A percentile compares a stretch with the other conserved stretches of the same genome.
Evolutionary conservation across 176 grass and related monocot species (phyloP).

Genomic region (Avena sativa): DNA sequence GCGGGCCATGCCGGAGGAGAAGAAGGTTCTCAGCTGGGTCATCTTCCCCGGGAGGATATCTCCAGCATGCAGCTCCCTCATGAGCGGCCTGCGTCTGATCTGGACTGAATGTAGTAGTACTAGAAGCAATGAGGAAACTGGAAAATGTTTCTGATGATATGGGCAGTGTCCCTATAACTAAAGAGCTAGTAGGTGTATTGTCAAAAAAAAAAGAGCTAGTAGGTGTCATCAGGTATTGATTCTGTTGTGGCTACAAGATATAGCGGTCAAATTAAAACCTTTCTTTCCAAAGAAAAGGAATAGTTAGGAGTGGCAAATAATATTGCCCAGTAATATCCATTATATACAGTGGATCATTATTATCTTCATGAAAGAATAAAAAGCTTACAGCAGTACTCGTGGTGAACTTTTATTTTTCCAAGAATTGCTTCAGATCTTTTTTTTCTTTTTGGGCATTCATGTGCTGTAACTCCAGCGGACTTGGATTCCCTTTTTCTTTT

Average conservation of each 20-base stretch:
- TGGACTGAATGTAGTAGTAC: constrained; percentile 48
- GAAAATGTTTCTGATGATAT: constrained; percentile 14
- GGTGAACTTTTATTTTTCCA: too few species aligned
- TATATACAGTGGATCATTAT: constrained; percentile 11
- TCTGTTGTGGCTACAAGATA: not conserved
- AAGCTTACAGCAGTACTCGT: not conserved
- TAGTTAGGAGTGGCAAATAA: not conserved
- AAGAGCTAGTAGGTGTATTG: too few species aligned
- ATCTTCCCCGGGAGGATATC: constrained; percentile 90
- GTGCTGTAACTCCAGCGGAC: too few species aligned
- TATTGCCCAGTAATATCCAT: not conserved
- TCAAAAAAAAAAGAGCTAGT: not conserved
- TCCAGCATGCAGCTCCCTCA: constrained; percentile 94
- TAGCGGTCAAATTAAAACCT: not conserved
- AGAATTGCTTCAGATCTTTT: too few species aligned
- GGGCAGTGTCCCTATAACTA: not conserved
- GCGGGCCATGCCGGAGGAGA: not conserved
- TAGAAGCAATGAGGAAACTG: constrained; percentile 18
- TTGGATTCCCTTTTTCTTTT: too few species aligned
- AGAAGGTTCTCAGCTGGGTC: constrained; percentile 51
- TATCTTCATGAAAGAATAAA: not conserved
- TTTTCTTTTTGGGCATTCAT: too few species aligned
- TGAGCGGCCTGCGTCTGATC: constrained; percentile 45
- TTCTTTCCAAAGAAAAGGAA: not conserved
- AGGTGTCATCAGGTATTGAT: constrained; percentile 23